Conservation (phyloP, 805 yeast species). For the Starmerella etchellsii region DNA sequence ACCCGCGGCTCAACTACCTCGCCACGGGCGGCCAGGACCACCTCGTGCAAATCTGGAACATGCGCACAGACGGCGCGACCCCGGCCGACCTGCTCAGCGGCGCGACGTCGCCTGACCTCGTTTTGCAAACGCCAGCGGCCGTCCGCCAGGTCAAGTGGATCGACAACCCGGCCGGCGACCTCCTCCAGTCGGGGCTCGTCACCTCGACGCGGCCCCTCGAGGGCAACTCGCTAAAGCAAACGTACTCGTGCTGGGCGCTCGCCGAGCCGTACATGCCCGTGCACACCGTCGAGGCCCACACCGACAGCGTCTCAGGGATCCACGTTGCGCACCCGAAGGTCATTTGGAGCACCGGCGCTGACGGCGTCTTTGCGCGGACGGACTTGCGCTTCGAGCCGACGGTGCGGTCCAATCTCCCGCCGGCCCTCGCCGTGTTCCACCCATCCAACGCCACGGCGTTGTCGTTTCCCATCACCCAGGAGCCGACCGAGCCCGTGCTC, state of each 20-base stretch:
- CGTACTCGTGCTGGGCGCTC: slow-evolving; percentile 17
- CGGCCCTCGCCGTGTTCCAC: slow-evolving; percentile 48
- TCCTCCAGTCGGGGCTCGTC: slow-evolving; percentile 11
- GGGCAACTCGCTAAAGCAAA: slow-evolving; percentile 4
- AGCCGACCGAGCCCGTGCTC: not conserved
- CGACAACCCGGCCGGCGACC: slow-evolving; percentile 11
- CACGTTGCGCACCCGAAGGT: slow-evolving; percentile 13
- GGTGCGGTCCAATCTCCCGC: slow-evolving; percentile 39
- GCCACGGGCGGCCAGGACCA: slow-evolving; percentile 91
- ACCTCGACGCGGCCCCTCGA: slow-evolving; percentile 18
- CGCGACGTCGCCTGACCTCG: slow-evolving; percentile 47
- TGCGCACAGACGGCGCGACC: slow-evolving; percentile 28
- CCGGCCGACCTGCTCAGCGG: slow-evolving; percentile 19
- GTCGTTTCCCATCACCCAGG: slow-evolving; percentile 5
- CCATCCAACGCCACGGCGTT: slow-evolving; percentile 23
- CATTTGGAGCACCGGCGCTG: slow-evolving; percentile 41
- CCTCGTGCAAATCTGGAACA: slow-evolving; percentile 64
- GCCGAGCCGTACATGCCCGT: slow-evolving; percentile 60
- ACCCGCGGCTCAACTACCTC: slow-evolving; percentile 66
- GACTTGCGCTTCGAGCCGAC: slow-evolving; percentile 35
- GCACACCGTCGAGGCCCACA: slow-evolving; percentile 38
- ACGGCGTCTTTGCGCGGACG: slow-evolving; percentile 36
- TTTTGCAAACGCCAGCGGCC: slow-evolving; percentile 62
- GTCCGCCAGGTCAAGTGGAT: slow-evolving; percentile 67
- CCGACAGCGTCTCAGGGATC: slow-evolving; percentile 43